Base-by-base conservation (phyloP, 768 basidiomycete species). In the Boletus insuetus region DNA sequence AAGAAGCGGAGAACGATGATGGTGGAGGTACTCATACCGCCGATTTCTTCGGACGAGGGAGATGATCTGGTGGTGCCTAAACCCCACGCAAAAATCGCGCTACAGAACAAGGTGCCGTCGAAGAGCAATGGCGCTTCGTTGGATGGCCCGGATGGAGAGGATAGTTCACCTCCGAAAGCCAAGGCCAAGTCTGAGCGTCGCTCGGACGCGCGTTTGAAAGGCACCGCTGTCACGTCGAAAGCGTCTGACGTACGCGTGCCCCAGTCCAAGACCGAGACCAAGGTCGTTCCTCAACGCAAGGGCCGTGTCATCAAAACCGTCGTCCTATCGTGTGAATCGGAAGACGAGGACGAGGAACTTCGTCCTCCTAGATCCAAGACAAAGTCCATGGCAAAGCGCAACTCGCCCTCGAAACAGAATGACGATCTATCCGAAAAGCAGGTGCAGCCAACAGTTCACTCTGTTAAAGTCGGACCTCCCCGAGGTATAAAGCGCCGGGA, bases 381-480 rank as follows among this genome's bases (percentile, higher is more conserved):
- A 37, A 51, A 53, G 29, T 14, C 26, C 29, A 16, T 8, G 12
- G 31, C 40, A 7, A 51, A 54, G 22, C 31, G 26, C 12, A 42
- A 34, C 19, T 26, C 48, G 8, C 3, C 41, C 22, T 29, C 47
- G 10, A 44, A 54, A 19, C 35, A 29, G 22, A 7, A 22, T 3
- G 14, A 44, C 9, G 41, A 42, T 16, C 22, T 17, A 7, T 49
- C 58, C 3, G 64, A 60, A 46, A 29, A 52, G 8, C 57, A 46
- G 26, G 50, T 31, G 6, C 51, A 46, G n/a, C 17, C 35, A 5
- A 2, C 40, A 2, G 22, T n/a, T 17, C 6, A 16, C 7, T 50
- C 31, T 14, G 35, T 58, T 13, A 69, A 69, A 32, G 5, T 68
- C 12, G 69, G 69, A 2, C 69, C 69, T 31, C 69, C 69, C 22